Conservation (phyloP, 371 early-diverging fungal species). For the Mucor circinelloides region DNA sequence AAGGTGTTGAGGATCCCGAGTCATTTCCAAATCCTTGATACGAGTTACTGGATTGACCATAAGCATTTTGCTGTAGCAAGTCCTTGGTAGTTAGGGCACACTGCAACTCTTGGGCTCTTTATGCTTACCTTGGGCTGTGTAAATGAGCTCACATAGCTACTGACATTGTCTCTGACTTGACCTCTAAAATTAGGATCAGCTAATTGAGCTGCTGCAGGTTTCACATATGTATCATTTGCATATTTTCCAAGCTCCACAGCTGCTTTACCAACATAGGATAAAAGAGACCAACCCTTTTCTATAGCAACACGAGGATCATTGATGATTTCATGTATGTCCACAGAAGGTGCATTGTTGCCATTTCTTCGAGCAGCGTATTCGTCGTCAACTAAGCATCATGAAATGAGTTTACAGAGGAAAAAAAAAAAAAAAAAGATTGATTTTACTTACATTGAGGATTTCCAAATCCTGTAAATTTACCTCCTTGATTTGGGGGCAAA, state of each 20-base stretch:
- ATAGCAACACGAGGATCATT: constrained; percentile 85
- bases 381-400: constrained; percentile 11
- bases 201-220: constrained; percentile 83
- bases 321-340: constrained; percentile 69
- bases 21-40: constrained; percentile 1
- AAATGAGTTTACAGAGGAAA: too few relatives aligned
- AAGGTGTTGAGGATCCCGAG: constrained; percentile 13
- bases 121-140: constrained; percentile 57
- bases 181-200: constrained; percentile 86
- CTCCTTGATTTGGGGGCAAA: constrained; percentile 93
- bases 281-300: constrained; percentile 82
- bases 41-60: background rate
- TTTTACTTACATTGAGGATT: constrained; percentile 60
- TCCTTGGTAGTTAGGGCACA: background rate
- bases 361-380: background rate
- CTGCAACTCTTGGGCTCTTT: too few relatives aligned
- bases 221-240: constrained; percentile 79
- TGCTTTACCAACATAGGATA: constrained; percentile 61
- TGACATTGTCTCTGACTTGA: constrained; percentile 73
- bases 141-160: constrained; percentile 51
- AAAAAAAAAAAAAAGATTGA: background rate
- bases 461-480: constrained; percentile 91
- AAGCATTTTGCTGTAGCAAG: background rate
- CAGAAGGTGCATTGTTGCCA: background rate
- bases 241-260: constrained; percentile 75